phyloP scores from a whole-genome alignment of 225 moss, liverwort and hornwort species.

The Ulota crispa region DNA sequence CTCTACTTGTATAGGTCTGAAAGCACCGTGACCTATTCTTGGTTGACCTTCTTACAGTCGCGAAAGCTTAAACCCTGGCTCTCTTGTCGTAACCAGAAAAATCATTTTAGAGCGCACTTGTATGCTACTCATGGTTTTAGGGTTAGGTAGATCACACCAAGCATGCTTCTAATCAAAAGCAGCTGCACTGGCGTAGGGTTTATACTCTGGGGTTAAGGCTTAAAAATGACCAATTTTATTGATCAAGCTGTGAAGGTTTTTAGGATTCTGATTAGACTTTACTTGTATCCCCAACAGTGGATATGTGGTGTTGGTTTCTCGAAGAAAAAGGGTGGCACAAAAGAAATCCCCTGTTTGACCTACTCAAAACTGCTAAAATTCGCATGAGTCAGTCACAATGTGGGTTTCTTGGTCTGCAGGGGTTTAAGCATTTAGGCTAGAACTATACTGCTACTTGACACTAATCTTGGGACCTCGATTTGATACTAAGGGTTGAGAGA shows the following conservation, averaged over 20 bases:
- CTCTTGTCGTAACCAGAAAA: background rate
- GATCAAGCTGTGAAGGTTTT: background rate
- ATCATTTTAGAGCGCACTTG: background rate
- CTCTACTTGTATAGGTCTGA: background rate
- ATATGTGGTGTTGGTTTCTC: background rate
- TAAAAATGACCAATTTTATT: background rate
- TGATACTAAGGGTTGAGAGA: background rate
- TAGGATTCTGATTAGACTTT: background rate
- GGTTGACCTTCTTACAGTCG: background rate
- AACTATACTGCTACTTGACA: background rate
- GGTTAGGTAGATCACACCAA: background rate
- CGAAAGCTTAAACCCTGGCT: background rate
- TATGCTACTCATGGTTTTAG: background rate
- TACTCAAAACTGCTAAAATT: background rate
- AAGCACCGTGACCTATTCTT: background rate
- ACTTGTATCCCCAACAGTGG: too few species aligned
- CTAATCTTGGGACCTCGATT: background rate
- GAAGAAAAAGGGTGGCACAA: background rate
- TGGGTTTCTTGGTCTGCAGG: background rate
- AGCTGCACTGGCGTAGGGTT: background rate
- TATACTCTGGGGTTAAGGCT: background rate
- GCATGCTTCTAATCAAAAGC: background rate
- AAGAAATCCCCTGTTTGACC: background rate
- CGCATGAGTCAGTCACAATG: background rate
- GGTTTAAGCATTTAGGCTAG: background rate